Conservation (phyloP, 2,329 filamentous ascomycete genomes). For the Elsinoe perseae region DNA sequence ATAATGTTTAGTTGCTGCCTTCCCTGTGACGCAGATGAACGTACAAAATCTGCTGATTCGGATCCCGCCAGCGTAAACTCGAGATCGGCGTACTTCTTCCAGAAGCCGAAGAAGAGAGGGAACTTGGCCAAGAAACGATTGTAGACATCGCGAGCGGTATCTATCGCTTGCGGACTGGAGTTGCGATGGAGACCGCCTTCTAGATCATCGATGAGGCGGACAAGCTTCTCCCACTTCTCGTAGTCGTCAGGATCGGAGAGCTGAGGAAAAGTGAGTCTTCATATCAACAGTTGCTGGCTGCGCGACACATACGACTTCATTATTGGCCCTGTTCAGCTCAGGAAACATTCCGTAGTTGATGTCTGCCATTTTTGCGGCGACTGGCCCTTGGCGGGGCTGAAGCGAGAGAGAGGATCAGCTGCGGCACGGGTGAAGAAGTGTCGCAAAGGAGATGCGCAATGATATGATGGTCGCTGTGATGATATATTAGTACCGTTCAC, state of each 20-base stretch:
- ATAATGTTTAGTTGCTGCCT: slow-evolving; percentile 19
- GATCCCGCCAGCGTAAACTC: slow-evolving; percentile 96
- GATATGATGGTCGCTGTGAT: not conserved
- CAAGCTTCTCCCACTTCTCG: slow-evolving; percentile 88
- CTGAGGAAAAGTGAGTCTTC: slow-evolving; percentile 31
- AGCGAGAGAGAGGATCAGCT: not conserved
- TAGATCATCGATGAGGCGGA: slow-evolving; percentile 71
- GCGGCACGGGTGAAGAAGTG: not conserved
- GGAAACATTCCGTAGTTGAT: slow-evolving; percentile 68
- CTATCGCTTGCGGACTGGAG: slow-evolving; percentile 87
- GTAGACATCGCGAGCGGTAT: slow-evolving; percentile 77
- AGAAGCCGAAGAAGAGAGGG: slow-evolving; percentile 92
- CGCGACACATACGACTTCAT: slow-evolving; percentile 57
- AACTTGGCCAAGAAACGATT: slow-evolving; percentile 92
- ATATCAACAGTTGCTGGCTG: not conserved
- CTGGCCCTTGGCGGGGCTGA: slow-evolving; percentile 7
- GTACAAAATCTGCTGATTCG: slow-evolving; percentile 92
- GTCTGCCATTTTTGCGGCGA: slow-evolving; percentile 54
- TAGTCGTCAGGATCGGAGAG: slow-evolving; percentile 76
- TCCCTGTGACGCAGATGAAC: slow-evolving; percentile 23
- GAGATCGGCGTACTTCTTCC: slow-evolving; percentile 98
- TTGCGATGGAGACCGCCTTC: slow-evolving; percentile 95
- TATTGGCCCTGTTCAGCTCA: slow-evolving; percentile 70
- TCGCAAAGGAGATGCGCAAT: not conserved
- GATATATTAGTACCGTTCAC: not conserved